Conservation (phyloP, 208 protist genomes). For the Trypanosoma caninum region DNA sequence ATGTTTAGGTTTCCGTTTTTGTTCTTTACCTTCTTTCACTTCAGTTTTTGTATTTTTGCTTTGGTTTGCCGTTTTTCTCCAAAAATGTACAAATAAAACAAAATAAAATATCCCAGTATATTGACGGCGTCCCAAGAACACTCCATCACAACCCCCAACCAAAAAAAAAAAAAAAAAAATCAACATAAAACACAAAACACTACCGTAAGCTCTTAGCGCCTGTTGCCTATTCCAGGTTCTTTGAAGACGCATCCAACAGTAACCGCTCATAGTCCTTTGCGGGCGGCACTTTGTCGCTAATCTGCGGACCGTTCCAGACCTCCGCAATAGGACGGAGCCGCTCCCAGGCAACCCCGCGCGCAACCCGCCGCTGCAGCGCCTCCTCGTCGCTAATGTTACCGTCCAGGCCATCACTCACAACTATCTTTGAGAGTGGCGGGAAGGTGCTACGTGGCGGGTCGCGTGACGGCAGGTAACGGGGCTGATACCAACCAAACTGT, state of each 20-base stretch:
- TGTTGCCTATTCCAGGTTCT: neutral
- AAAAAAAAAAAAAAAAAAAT: conserved; percentile 2
- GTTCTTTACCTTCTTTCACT: too few species aligned
- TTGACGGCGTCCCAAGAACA: too few species aligned
- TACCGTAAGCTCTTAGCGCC: neutral
- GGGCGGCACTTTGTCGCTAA: conserved; percentile 59
- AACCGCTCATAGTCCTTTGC: conserved; percentile 69
- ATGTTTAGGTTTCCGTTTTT: neutral
- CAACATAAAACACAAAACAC: neutral
- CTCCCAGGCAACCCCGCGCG: conserved; percentile 30
- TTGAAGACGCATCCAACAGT: conserved; percentile 22
- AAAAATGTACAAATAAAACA: neutral
- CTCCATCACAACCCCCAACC: neutral
- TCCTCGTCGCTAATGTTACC: conserved; percentile 21
- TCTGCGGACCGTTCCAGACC: conserved; percentile 45
- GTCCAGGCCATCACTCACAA: conserved; percentile 21
- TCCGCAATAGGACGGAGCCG: conserved; percentile 45
- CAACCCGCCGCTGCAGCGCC: conserved; percentile 11
- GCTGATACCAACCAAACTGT: conserved; percentile 56
- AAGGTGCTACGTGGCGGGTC: conserved; percentile 8
- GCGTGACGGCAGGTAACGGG: conserved; percentile 33
- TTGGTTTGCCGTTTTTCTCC: neutral
- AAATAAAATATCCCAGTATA: neutral
- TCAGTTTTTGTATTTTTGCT: neutral
- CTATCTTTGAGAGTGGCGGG: conserved; percentile 23